Percentiles rank a stretch among this genome's conserved stretches.
These are phyloP conservation scores for Penicillium robsamsonii DNA, from an alignment of 495 filamentous ascomycete genomes.

Conservation along the genomic window DNA sequence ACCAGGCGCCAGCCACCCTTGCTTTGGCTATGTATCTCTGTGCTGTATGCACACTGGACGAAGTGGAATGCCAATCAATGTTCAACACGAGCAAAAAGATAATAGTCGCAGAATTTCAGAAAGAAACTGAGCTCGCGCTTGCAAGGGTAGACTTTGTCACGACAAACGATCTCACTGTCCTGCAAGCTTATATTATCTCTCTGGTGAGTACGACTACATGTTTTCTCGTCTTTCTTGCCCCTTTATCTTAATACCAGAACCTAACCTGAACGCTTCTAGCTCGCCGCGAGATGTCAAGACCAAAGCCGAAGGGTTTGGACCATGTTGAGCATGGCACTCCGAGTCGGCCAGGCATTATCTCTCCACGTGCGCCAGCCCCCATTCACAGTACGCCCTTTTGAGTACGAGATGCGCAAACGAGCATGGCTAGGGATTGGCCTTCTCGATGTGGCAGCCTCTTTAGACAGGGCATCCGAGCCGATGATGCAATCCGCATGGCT, in stretches of 20 bases:
- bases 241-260: constrained; percentile 21
- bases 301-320: constrained; percentile 50
- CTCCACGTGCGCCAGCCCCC: constrained; percentile 51
- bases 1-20: constrained; percentile 41
- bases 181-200: constrained; percentile 58
- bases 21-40: constrained; percentile 53
- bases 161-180: constrained; percentile 53
- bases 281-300: constrained; percentile 44
- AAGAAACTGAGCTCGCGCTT: constrained; percentile 48
- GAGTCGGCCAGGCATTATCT: constrained; percentile 65
- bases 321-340: constrained; percentile 63
- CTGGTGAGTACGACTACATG: constrained; percentile 31
- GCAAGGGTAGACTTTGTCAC: constrained; percentile 51
- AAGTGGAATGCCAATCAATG: constrained; percentile 38
- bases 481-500: constrained; percentile 40
- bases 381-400: constrained; percentile 33
- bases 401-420: constrained; percentile 37
- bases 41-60: constrained; percentile 43
- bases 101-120: constrained; percentile 46
- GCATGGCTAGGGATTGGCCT: constrained; percentile 38
- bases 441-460: constrained; percentile 35
- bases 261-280: constrained; percentile 29
- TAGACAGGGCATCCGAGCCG: constrained; percentile 39
- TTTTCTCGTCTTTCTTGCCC: neutral
- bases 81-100: constrained; percentile 42